Percentiles rank a stretch among this genome's conserved stretches.
Evolutionary conservation across 2,329 filamentous ascomycete species (phyloP).

Genomic region (Orbilia quercus): DNA sequence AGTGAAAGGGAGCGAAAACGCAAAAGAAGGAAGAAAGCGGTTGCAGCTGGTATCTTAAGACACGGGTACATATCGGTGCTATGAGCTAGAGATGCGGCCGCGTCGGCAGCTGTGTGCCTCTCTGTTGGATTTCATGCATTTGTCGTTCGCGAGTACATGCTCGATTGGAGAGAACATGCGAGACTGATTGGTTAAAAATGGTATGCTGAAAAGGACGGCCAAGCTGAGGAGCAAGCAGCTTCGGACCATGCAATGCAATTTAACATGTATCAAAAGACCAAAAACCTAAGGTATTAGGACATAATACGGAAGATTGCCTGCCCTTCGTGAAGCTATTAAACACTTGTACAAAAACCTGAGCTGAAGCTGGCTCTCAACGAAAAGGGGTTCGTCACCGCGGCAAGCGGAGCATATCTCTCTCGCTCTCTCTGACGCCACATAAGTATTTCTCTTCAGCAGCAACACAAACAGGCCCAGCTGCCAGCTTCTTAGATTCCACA

Average conservation of each 20-base stretch:
- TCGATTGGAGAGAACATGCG: slow-evolving; percentile 49
- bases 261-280: slow-evolving; percentile 8
- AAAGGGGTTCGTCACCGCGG: background rate
- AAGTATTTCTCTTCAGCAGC: slow-evolving; percentile 39
- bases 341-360: background rate
- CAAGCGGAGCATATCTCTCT: too few species aligned
- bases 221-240: slow-evolving; percentile 19
- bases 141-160: slow-evolving; percentile 50
- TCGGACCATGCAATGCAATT: too few species aligned
- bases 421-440: slow-evolving; percentile 32
- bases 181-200: slow-evolving; percentile 55
- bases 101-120: background rate
- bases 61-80: background rate
- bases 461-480: slow-evolving; percentile 6
- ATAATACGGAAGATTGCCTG: background rate
- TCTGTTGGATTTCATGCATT: background rate
- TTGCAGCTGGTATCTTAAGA: background rate
- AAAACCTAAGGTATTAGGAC: too few species aligned
- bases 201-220: slow-evolving; percentile 23
- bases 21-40: background rate
- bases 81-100: background rate
- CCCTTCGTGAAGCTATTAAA: slow-evolving; percentile 11
- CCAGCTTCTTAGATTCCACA: slow-evolving; percentile 8
- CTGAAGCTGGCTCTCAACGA: background rate
- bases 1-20: too few species aligned